Evolutionary conservation across 208 protist genomes (phyloP).

Genomic region (Trypanosomatidae sp.): DNA sequence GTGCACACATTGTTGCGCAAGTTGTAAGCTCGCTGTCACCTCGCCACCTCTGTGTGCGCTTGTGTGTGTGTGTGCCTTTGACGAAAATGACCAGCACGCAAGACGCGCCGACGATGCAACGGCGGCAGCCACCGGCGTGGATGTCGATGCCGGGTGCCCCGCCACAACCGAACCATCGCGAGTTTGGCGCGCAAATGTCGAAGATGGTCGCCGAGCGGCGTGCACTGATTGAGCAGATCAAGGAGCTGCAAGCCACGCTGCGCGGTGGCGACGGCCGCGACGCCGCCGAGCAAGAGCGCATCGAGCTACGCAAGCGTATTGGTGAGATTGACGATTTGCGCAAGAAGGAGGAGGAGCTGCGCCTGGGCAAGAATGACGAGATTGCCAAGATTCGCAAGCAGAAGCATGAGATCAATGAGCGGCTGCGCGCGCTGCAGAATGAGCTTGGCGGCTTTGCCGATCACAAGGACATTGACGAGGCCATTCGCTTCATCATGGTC

Average conservation of each 20-base stretch:
- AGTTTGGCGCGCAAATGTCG: constrained; percentile 21
- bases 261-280: constrained; percentile 16
- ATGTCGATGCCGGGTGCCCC: constrained; percentile 42
- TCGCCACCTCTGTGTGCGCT: too few species aligned
- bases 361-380: constrained; percentile 37
- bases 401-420: constrained; percentile 22
- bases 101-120: too few species aligned
- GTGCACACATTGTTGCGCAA: too few species aligned
- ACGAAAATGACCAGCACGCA: too few species aligned
- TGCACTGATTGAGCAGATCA: constrained; percentile 32
- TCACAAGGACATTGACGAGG: constrained; percentile 54
- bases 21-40: too few species aligned
- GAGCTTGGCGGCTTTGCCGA: constrained; percentile 52
- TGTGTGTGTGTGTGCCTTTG: too few species aligned
- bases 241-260: constrained; percentile 34
- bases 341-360: constrained; percentile 28
- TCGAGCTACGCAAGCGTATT: constrained; percentile 21
- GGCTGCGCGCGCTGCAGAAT: constrained; percentile 28
- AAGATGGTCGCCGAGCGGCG: constrained; percentile 27
- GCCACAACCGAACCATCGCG: constrained; percentile 19
- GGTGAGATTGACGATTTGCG: constrained; percentile 36
- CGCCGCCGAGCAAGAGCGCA: constrained; percentile 16
- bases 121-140: constrained; percentile 23
- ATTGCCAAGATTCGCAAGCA: constrained; percentile 41
- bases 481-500: constrained; percentile 40